phyloP scores from a whole-genome alignment of 2,329 filamentous ascomycete genomes.

The Fusarium graminum region DNA sequence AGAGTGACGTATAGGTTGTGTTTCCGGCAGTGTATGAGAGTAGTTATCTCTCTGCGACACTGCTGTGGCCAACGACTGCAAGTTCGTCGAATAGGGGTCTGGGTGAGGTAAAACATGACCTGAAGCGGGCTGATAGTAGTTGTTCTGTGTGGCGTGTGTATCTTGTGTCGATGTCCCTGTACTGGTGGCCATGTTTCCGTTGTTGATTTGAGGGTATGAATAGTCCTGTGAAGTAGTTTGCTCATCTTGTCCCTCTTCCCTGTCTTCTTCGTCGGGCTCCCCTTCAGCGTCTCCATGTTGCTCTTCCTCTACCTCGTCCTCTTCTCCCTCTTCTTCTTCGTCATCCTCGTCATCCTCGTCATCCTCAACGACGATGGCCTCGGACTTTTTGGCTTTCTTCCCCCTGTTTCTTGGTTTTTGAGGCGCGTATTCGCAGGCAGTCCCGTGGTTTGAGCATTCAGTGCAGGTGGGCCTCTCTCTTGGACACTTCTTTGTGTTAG shows the following conservation, averaged over 20 bases:
- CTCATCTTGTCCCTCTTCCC: slow-evolving; percentile 24
- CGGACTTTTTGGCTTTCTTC: slow-evolving; percentile 30
- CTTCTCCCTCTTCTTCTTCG: slow-evolving; percentile 30
- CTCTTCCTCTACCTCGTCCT: slow-evolving; percentile 11
- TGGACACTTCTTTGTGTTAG: slow-evolving; percentile 54
- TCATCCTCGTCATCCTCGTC: slow-evolving; percentile 36
- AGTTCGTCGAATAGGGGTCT: slow-evolving; percentile 35
- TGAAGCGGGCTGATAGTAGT: slow-evolving; percentile 51
- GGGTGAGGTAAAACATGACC: slow-evolving; percentile 47
- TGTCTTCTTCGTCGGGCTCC: slow-evolving; percentile 35
- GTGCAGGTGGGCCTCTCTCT: slow-evolving; percentile 57
- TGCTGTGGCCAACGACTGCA: slow-evolving; percentile 27
- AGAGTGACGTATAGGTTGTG: slow-evolving; percentile 22
- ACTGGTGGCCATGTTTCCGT: slow-evolving; percentile 48
- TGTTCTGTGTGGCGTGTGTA: slow-evolving; percentile 31
- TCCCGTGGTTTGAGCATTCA: slow-evolving; percentile 52
- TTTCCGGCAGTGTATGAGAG: slow-evolving; percentile 25
- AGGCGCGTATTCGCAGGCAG: slow-evolving; percentile 58
- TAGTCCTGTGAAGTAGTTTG: slow-evolving; percentile 39
- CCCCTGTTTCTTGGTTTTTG: slow-evolving; percentile 48
- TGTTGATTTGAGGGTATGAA: slow-evolving; percentile 50
- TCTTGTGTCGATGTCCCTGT: slow-evolving; percentile 41
- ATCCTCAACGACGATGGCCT: slow-evolving; percentile 25
- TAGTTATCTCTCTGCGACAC: slow-evolving; percentile 37
- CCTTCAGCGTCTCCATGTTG: slow-evolving; percentile 27